These are phyloP conservation scores for Apiotrichum gracile DNA, from an alignment of 1,284 basidiomycete species.

Conservation along the genomic window DNA sequence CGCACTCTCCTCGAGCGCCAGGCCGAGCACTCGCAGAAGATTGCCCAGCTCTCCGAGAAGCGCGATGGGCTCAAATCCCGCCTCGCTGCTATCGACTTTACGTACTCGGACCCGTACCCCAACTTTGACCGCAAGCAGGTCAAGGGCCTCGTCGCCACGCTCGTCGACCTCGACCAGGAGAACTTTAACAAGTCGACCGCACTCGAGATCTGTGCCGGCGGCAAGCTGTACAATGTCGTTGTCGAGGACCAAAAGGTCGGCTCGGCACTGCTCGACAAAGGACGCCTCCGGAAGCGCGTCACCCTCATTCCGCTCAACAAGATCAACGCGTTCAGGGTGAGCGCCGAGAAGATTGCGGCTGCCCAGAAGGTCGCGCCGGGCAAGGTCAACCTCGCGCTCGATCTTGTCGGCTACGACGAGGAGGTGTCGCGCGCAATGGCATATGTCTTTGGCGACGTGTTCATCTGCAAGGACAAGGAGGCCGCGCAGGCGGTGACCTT, in stretches of 20 bases:
- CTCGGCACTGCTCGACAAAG: slow-evolving; percentile 71
- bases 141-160: slow-evolving; percentile 85
- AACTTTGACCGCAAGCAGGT: slow-evolving; percentile 82
- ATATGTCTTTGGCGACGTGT: slow-evolving; percentile 88
- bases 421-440: slow-evolving; percentile 85
- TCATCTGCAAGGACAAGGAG: slow-evolving; percentile 85
- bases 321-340: slow-evolving; percentile 67
- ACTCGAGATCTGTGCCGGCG: slow-evolving; percentile 87
- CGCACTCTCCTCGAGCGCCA: slow-evolving; percentile 58
- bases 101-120: slow-evolving; percentile 70
- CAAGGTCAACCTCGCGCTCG: slow-evolving; percentile 78
- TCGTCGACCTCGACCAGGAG: slow-evolving; percentile 66
- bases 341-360: slow-evolving; percentile 66
- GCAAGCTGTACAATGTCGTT: slow-evolving; percentile 88
- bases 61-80: slow-evolving; percentile 66
- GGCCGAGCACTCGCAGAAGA: slow-evolving; percentile 55
- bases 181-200: slow-evolving; percentile 79
- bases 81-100: slow-evolving; percentile 72
- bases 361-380: slow-evolving; percentile 73
- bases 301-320: slow-evolving; percentile 93
- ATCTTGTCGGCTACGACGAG: slow-evolving; percentile 76
- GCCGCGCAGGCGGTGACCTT: slow-evolving; percentile 89
- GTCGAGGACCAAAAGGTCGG: slow-evolving; percentile 87
- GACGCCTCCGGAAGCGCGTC: slow-evolving; percentile 78
- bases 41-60: slow-evolving; percentile 63